phyloP scores from a whole-genome alignment of 129 eudicot genomes.

The Flaveria brownii region DNA sequence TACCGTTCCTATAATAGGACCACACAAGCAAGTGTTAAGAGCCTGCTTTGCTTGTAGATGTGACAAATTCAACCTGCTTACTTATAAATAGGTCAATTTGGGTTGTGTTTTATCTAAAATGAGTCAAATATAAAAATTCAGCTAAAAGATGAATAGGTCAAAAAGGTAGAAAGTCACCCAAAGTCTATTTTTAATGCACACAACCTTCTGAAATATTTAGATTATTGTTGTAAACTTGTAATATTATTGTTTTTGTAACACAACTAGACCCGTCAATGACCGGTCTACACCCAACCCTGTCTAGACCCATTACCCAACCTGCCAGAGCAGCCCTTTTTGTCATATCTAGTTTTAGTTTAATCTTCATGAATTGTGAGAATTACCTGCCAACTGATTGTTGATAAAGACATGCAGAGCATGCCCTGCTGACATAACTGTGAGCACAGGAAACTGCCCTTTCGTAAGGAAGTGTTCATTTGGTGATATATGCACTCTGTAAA shows the following conservation, averaged over 20 bases:
- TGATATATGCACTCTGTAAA: constrained; percentile 55
- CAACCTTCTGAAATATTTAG: background rate
- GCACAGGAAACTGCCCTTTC: constrained; percentile 55
- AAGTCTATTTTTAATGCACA: no score
- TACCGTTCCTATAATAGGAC: constrained; percentile 50
- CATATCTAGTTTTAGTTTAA: background rate
- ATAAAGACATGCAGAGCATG: constrained; percentile 82
- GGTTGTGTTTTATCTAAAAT: background rate
- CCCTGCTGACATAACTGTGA: constrained; percentile 89
- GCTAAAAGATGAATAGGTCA: background rate
- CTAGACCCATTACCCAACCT: background rate
- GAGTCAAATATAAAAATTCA: background rate
- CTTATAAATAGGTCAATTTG: background rate
- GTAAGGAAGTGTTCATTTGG: constrained; percentile 61
- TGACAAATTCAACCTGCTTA: background rate
- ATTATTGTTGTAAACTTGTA: background rate
- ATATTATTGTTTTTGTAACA: background rate
- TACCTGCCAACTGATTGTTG: constrained; percentile 77
- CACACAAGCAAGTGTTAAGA: constrained; percentile 14
- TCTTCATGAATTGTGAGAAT: constrained; percentile 7
- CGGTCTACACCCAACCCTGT: background rate
- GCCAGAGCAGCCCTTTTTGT: background rate
- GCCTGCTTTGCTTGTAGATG: background rate
- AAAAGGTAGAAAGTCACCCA: background rate
- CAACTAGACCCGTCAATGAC: background rate